Conservation (phyloP, 352 stramenopile genomes). For the Pythium sp. region DNA sequence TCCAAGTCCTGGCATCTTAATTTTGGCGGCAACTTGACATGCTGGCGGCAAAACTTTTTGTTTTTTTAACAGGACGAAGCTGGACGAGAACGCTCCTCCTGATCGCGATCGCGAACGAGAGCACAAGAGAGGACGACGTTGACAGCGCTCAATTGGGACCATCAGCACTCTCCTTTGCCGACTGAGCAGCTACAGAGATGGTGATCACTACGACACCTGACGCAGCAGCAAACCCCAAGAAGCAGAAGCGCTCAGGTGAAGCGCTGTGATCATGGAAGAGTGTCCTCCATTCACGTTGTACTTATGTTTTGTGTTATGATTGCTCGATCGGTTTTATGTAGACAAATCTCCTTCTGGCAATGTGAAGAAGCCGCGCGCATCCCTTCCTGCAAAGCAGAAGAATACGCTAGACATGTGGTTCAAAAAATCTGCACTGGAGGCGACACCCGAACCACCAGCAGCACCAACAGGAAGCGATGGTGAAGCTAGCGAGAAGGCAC, state of each 20-base stretch:
- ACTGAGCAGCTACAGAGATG: slow-evolving; percentile 3
- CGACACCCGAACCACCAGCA: slow-evolving; percentile 14
- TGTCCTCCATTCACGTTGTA: neutral
- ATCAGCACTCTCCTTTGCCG: neutral
- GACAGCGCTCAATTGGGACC: neutral
- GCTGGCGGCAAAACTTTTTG: neutral
- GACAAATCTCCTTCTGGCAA: slow-evolving; percentile 8
- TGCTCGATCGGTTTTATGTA: neutral
- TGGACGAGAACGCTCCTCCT: neutral
- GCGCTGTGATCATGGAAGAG: neutral
- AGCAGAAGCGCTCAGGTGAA: slow-evolving; percentile 16
- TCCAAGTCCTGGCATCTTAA: neutral
- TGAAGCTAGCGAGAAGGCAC: neutral
- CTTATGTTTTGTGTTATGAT: neutral
- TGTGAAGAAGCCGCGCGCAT: slow-evolving; percentile 12
- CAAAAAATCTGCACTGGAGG: slow-evolving; percentile 26
- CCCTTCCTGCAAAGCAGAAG: slow-evolving; percentile 24
- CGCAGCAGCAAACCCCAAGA: slow-evolving; percentile 10
- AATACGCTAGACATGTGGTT: slow-evolving; percentile 69
- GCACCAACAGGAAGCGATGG: slow-evolving; percentile 5
- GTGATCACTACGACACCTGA: neutral
- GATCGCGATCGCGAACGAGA: neutral
- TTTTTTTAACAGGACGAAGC: neutral
- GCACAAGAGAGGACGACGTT: neutral
- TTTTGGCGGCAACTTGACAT: neutral